phyloP scores from a whole-genome alignment of 805 yeast species.

The Kluyveromyces aestuarii region DNA sequence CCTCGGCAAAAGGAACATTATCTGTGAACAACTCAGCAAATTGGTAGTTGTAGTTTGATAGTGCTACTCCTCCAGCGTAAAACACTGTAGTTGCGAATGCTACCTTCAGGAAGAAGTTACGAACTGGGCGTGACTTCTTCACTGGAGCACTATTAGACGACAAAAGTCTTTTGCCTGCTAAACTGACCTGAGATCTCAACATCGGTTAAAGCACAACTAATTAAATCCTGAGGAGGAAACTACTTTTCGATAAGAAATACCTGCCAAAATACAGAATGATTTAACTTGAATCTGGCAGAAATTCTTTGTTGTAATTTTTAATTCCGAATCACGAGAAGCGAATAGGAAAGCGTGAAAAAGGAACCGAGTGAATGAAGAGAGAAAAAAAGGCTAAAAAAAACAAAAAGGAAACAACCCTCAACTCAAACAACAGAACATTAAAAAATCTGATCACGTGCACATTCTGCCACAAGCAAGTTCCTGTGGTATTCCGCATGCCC shows the following conservation, averaged over 20 bases:
- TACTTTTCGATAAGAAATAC: background rate
- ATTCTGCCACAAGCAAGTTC: too few species aligned
- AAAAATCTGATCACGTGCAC: too few species aligned
- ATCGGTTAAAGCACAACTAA: background rate
- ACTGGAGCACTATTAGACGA: slow-evolving; percentile 8
- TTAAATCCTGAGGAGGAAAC: background rate
- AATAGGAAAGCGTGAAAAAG: background rate
- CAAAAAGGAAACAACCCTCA: too few species aligned
- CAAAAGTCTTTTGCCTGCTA: background rate
- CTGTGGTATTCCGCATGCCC: too few species aligned
- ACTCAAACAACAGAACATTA: too few species aligned
- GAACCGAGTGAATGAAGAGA: too few species aligned
- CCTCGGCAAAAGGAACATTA: slow-evolving; percentile 56
- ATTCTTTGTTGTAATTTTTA: background rate
- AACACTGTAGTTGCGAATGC: slow-evolving; percentile 29
- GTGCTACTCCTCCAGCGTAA: slow-evolving; percentile 54
- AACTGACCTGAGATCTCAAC: background rate
- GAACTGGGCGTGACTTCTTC: slow-evolving; percentile 16
- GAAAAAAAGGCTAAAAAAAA: too few species aligned
- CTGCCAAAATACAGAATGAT: too few species aligned
- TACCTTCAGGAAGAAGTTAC: slow-evolving; percentile 26
- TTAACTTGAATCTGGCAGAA: background rate
- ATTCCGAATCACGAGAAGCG: background rate
- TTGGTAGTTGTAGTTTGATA: slow-evolving; percentile 46
- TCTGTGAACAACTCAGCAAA: slow-evolving; percentile 55